Evolutionary conservation across 352 stramenopile genomes (phyloP).

Genomic region (Phytopythium litorale): DNA sequence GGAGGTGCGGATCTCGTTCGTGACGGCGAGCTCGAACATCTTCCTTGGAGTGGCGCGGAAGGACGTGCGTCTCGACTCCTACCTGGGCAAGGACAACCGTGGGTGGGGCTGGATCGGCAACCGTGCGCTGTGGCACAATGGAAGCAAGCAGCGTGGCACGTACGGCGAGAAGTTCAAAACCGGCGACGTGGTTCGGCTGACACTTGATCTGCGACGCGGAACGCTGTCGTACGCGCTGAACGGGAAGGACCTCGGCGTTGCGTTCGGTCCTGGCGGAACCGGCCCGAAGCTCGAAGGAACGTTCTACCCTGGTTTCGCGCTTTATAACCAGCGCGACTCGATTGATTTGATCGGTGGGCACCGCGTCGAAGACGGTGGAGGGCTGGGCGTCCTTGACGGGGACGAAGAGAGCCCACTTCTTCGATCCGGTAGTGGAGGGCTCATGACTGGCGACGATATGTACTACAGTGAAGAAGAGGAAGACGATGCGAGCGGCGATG

Average conservation of each 20-base stretch:
- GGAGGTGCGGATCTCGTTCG: conserved; percentile 85
- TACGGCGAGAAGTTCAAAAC: conserved; percentile 92
- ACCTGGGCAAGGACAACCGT: conserved; percentile 90
- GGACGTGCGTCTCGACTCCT: conserved; percentile 85
- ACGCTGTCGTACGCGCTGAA: conserved; percentile 88
- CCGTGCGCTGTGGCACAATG: conserved; percentile 87
- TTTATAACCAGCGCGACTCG: conserved; percentile 88
- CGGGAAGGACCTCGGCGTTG: conserved; percentile 85
- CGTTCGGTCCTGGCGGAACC: conserved; percentile 83
- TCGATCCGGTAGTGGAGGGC: conserved; percentile 23
- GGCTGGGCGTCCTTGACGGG: conserved; percentile 14
- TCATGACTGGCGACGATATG: conserved; percentile 47
- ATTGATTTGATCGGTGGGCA: conserved; percentile 84
- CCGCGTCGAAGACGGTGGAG: conserved; percentile 63
- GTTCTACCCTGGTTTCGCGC: conserved; percentile 82
- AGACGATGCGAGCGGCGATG: conserved; percentile 28
- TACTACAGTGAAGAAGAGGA: conserved; percentile 87
- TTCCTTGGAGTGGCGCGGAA: conserved; percentile 84
- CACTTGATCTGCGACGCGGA: conserved; percentile 74
- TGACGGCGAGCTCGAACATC: conserved; percentile 89
- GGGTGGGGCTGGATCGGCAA: conserved; percentile 91
- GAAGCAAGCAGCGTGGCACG: conserved; percentile 86
- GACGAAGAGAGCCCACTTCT: conserved; percentile 20
- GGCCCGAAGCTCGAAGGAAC: conserved; percentile 83
- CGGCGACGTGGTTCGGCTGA: conserved; percentile 78